A percentile compares a stretch with the other conserved stretches of the same genome.
These are phyloP conservation scores for Gracilaria caudata DNA, from an alignment of 23 red algal species.

Conservation along the genomic window DNA sequence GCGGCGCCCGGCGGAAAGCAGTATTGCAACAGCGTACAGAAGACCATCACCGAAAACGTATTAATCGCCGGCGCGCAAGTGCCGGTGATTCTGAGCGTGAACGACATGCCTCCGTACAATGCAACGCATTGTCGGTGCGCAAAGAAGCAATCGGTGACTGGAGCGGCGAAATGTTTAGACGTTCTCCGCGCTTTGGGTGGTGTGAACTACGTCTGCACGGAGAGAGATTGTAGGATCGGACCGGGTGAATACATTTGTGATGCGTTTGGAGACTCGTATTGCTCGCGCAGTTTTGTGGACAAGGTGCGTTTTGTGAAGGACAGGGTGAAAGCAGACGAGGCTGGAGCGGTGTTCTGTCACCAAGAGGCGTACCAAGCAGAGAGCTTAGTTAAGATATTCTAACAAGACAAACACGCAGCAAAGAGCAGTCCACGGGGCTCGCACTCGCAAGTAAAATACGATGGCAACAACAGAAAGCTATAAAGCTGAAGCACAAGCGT, in stretches of 20 bases:
- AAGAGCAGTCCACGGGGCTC: neutral
- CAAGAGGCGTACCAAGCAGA: slow-evolving; percentile 21
- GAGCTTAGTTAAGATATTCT: slow-evolving; percentile 3
- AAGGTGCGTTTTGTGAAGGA: slow-evolving; percentile 22
- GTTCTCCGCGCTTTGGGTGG: neutral
- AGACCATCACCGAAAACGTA: slow-evolving; percentile 34
- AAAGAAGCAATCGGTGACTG: slow-evolving; percentile 1
- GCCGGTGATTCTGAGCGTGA: slow-evolving; percentile 17
- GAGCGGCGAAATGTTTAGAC: slow-evolving; percentile 28
- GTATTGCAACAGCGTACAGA: slow-evolving; percentile 30
- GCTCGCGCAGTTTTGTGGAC: slow-evolving; percentile 8
- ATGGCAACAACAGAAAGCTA: neutral
- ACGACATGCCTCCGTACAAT: slow-evolving; percentile 41
- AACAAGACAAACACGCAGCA: slow-evolving; percentile 2
- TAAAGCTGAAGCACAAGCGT: neutral
- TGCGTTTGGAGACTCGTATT: slow-evolving; percentile 48
- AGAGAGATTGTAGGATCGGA: slow-evolving; percentile 22
- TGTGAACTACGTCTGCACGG: neutral
- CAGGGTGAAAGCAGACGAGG: slow-evolving; percentile 8
- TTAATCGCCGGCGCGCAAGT: slow-evolving; percentile 13
- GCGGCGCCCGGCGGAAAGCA: slow-evolving; percentile 4
- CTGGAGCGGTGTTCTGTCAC: slow-evolving; percentile 28
- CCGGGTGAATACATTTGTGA: slow-evolving; percentile 37
- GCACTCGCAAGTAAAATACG: neutral
- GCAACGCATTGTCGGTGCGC: slow-evolving; percentile 57